Evolutionary conservation across 129 eudicot species (phyloP), one percentile per base, ranked within the genome.

Genomic region (Dittrichia graveolens): DNA sequence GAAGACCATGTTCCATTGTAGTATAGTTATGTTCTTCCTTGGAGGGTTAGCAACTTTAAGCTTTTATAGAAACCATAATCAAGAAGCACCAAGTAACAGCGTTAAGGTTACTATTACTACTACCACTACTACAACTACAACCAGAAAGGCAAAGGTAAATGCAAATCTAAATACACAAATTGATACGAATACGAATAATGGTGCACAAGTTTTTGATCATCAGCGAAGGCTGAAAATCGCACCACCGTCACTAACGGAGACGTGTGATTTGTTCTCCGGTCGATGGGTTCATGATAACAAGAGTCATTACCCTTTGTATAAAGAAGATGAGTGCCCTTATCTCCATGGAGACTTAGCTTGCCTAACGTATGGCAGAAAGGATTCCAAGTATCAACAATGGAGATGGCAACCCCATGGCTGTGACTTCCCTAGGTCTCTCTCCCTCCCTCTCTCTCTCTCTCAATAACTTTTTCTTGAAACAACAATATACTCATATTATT

Each of bases 401-500:
- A 81, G 85, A 57, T 81, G 85, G 85, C 82, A 81, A 76, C 85
- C 85, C 47, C 60, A 81, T 64, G 75, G 57, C n/a, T 81, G 85
- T 52, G 75, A 81, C 70, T 78, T 81, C 65, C 85, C 82, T 7
- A 76, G 61, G 78, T 73, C 41, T 58, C 47, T 42, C 53, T n/a
- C 41, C 60, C 61, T 35, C 53, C 53, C 40, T 47, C 65, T 62
- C 31, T 45, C 63, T 10, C 31, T 64, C 68, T n/a, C n/a, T 24
- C 31, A 0, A 24, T 49, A 37, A 13, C 49, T 53, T 63, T 60
- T 64, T 16, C 71, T n/a, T 38, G 31, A 10, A 72, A 16, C 7
- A 35, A 8, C n/a, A 41, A 3, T 0, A 3, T 56, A 44, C 64
- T 12, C 12, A 11, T 24, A 6, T 48, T 42, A 4, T 67, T 45